Percentiles rank a stretch among this genome's conserved stretches.
Conservation (phyloP, 106 monocot genomes). For the Allium cepa region DNA sequence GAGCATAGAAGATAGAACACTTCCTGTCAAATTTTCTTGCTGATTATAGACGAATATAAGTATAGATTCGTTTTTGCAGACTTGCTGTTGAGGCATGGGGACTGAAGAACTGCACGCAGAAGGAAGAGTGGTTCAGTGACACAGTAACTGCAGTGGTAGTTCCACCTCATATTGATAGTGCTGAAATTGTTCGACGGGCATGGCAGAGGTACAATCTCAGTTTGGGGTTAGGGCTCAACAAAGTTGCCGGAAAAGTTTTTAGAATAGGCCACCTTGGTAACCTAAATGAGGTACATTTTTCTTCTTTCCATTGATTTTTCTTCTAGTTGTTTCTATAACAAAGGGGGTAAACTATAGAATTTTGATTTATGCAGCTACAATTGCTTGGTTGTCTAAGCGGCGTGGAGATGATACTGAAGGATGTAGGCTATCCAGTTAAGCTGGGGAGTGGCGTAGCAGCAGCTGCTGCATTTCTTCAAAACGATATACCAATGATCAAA, state of each 20-base stretch:
- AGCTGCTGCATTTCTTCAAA: constrained; percentile 68
- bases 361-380: constrained; percentile 64
- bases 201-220: constrained; percentile 95
- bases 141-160: constrained; percentile 88
- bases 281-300: constrained; percentile 68
- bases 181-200: constrained; percentile 66
- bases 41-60: not conserved
- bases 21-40: no score
- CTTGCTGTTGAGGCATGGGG: constrained; percentile 97
- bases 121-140: constrained; percentile 85
- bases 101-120: constrained; percentile 85
- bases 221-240: constrained; percentile 84
- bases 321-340: not conserved
- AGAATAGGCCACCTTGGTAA: constrained; percentile 90
- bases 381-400: constrained; percentile 84
- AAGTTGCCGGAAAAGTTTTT: constrained; percentile 88
- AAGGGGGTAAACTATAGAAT: not conserved
- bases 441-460: constrained; percentile 91
- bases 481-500: constrained; percentile 59
- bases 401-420: constrained; percentile 89
- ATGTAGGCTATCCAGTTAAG: constrained; percentile 83
- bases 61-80: constrained; percentile 14
- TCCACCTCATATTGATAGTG: constrained; percentile 70
- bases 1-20: no score
- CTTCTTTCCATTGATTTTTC: not conserved